A percentile compares a stretch with the other conserved stretches of the same genome.
These are phyloP conservation scores for Neocatenulostroma microsporum DNA, from an alignment of 2,329 filamentous ascomycete genomes.

Conservation along the genomic window DNA sequence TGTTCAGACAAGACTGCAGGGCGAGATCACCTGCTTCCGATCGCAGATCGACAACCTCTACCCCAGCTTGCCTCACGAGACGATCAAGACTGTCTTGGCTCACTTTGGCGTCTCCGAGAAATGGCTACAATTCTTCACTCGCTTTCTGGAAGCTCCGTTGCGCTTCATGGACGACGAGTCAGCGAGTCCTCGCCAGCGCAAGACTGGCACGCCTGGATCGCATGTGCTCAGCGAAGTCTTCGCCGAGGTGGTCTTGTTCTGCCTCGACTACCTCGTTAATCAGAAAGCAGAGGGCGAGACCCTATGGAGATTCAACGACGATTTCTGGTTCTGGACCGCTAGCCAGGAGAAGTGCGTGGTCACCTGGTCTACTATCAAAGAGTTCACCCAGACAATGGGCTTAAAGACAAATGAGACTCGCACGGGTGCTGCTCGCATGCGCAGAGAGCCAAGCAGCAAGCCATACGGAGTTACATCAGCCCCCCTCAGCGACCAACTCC, in stretches of 20 bases:
- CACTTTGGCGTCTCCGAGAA: slow-evolving; percentile 4
- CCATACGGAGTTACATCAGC: background rate
- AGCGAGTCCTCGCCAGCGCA: slow-evolving; percentile 3
- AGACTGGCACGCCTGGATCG: slow-evolving; percentile 3
- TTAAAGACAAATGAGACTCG: background rate
- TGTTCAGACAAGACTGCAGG: slow-evolving; percentile 16
- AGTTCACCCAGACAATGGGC: slow-evolving; percentile 1
- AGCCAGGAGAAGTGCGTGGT: background rate
- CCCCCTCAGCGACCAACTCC: background rate
- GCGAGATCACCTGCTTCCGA: slow-evolving; percentile 3
- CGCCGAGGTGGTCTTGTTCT: slow-evolving; percentile 1
- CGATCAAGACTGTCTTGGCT: slow-evolving; percentile 1
- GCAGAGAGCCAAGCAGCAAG: background rate
- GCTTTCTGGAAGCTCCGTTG: slow-evolving; percentile 4
- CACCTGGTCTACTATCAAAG: slow-evolving; percentile 1
- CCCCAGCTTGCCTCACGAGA: background rate
- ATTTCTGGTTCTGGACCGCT: slow-evolving; percentile 4
- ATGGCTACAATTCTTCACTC: slow-evolving; percentile 4
- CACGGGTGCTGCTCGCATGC: background rate
- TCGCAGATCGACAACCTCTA: slow-evolving; percentile 5
- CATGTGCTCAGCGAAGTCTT: slow-evolving; percentile 6
- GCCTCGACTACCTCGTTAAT: slow-evolving; percentile 3
- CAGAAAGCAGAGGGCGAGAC: slow-evolving; percentile 5
- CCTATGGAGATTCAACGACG: slow-evolving; percentile 2
- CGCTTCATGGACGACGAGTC: slow-evolving; percentile 1